Evolutionary conservation across 2,329 filamentous ascomycete species (phyloP), one percentile per base, ranked within the genome.

Genomic region (Byssochlamys sp.): DNA sequence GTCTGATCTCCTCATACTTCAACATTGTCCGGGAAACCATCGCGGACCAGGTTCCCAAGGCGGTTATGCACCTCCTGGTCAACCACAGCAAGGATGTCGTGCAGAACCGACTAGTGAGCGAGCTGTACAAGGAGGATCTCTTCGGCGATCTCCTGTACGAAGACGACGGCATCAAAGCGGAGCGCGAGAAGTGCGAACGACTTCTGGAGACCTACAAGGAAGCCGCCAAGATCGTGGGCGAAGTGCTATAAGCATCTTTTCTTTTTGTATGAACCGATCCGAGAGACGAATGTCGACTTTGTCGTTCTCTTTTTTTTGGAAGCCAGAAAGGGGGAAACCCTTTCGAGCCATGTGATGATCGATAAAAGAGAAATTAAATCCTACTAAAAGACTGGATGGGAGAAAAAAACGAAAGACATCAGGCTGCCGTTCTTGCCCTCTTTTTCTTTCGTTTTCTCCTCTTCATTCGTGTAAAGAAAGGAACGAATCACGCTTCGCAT

Each of bases 11-110:
- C 31, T 96, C 91, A 1, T 99, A 99, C 80, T 99, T 99, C 80
- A 95, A 96, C 73, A 99, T 99, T 68, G 94, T 99, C 52, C 89
- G 94, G 61, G 94, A 99, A 76, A 92, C 90, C n/a, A 96, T 96
- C 67, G 92, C 92, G 51, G 94, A 99, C 71, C 92, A 97, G 76
- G 94, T 99, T 10, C 94, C 94, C 64, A 99, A 99, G 78, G 94
- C 94, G 4, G 88, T 99, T 65, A 99, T 99, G 94, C 94, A 99
- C 73, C 84, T 99, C 52, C 83, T 99, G 33, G 94, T 99, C 70
- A 99, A 99, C 75, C 90, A 96, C 78, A 95, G 90, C 77, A 96
- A 97, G 74, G 94, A 99, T 65, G 92, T 92, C 11, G 91, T 99
- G 31, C 94, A 99, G 75, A 99, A 99, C 75, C 84, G 94, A 52